Base-by-base conservation (phyloP, 2,329 filamentous ascomycete species). In the Chaetomiaceae sp. region DNA sequence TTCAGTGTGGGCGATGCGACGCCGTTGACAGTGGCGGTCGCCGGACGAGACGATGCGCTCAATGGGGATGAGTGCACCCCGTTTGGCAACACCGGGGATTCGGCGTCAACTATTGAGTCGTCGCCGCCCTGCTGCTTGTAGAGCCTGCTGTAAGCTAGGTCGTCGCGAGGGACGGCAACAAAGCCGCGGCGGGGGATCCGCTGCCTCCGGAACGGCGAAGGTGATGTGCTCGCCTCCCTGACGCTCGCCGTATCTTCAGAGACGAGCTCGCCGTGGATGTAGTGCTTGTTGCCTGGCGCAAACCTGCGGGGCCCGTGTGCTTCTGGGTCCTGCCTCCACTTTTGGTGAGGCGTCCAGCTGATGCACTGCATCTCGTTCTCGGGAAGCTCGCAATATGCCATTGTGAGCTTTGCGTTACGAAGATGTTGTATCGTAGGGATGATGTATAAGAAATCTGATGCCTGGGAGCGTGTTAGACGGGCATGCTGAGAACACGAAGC, bases 261-360 rank as follows among this genome's bases (percentile, higher is more conserved):
- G 10, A 79, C 68, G 27, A 81, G 62, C 8, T 67, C 58, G 27
- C 82, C 82, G 59, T 83, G 77, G 57, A 81, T 57, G 57, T 77
- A 85, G 60, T 81, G 77, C 61, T 78, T 82, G 57, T 72, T 73
- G 52, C 76, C 70, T 1, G 82, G 82, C 4, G 77, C 76, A 60
- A 80, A 82, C 3, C 71, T 72, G 38, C 74, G 68, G 51, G 71
- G 74, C n/a, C 72, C 73, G 48, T 72, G 70, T 1, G 71, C 71
- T 51, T 77, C 77, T 2, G 79, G 78, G 57, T 85, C 81, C 48
- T 71, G 68, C 62, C 75, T 82, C 78, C 79, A 85, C 62, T 82
- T 83, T 48, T 70, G 68, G 3, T 70, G 66, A 6, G 68, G 62
- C 39, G 63, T 66, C 63, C 70, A 76, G 8, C 65, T 68, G n/a